phyloP scores from a whole-genome alignment of 208 protist species.

The Wallacemonas sp. region DNA sequence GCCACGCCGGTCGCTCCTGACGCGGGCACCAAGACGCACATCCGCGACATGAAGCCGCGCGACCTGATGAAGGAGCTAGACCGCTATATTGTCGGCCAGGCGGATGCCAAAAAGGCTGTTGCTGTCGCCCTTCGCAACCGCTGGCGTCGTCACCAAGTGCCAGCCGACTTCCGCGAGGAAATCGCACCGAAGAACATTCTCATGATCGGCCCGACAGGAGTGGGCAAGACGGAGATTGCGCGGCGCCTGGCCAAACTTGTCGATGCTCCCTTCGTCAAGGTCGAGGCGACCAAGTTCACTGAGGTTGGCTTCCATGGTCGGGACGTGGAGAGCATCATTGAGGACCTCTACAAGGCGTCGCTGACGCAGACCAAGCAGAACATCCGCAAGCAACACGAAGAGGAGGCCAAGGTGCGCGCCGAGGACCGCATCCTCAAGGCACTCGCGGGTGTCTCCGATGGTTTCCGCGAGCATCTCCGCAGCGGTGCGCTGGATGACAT shows the following conservation, averaged over 20 bases:
- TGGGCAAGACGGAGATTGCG: constrained; percentile 97
- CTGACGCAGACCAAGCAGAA: constrained; percentile 92
- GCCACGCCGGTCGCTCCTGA: constrained; percentile 18
- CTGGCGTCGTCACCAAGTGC: constrained; percentile 92
- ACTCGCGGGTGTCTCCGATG: constrained; percentile 86
- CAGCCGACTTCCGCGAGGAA: constrained; percentile 87
- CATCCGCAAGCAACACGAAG: constrained; percentile 87
- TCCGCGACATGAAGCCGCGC: constrained; percentile 89
- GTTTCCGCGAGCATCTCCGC: constrained; percentile 93
- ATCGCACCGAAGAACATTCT: constrained; percentile 95
- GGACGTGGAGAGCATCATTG: constrained; percentile 97
- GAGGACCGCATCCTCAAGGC: constrained; percentile 91
- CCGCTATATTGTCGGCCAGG: constrained; percentile 97
- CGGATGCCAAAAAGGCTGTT: constrained; percentile 97
- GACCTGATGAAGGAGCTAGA: constrained; percentile 96
- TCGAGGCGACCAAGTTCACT: constrained; percentile 99
- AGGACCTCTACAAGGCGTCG: constrained; percentile 95
- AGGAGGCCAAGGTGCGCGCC: constrained; percentile 72
- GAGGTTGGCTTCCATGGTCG: constrained; percentile 97
- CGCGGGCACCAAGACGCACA: constrained; percentile 34
- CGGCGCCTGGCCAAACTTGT: constrained; percentile 96
- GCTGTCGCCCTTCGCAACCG: constrained; percentile 95
- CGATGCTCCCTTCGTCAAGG: constrained; percentile 97
- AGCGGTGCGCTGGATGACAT: constrained; percentile 91
- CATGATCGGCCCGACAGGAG: constrained; percentile 94